Evolutionary conservation across 192 early-diverging fungal species (phyloP), one percentile per base, ranked within the genome.

Genomic region (Chytriomyces sp.): DNA sequence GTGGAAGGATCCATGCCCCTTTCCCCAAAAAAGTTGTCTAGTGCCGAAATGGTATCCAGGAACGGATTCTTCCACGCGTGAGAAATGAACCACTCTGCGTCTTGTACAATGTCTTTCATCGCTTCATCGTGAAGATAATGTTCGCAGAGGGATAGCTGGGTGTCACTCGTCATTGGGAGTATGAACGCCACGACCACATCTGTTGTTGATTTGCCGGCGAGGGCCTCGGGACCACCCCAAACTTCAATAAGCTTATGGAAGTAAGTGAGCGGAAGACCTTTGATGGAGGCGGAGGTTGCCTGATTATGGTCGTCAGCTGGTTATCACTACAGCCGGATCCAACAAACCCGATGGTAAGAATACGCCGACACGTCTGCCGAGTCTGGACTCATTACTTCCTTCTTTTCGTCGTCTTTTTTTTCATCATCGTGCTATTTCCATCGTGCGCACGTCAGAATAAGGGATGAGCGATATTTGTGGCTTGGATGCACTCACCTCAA

Each of bases 51-150:
- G 7, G 72, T 53, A 31, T 72, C 57, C 22, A 79, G 38, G 39
- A 79, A 79, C 6, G 36, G 52, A 52, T 77, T 74, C 25, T 37
- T 14, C 77, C 77, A 79, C 14, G 63, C 74, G 34, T 79, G 77
- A 25, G 34, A 41, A n/a, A 79, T 60, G 37, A 79, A 79, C 56
- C 70, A 78, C 5, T 25, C 49, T 19, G 76, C 62, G 1, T 66
- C 59, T 56, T 44, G 14, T 14, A 58, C 28, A 44, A 19, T 28
- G 64, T 49, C 41, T 12, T 34, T 17, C 8, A 28, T 28, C 30
- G 17, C 37, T 49, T 14, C 14, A n/a, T 49, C 22, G 44, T 14
- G 17, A 49, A 49, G 44, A n/a, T n/a, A 49, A 49, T n/a, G n/a
- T n/a, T 22, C 22, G 44, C 44, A 49, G 22, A 49, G 1, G 17